These are phyloP conservation scores for Cryptomeria japonica DNA, from an alignment of 75 land plant genomes.

Conservation along the genomic window DNA sequence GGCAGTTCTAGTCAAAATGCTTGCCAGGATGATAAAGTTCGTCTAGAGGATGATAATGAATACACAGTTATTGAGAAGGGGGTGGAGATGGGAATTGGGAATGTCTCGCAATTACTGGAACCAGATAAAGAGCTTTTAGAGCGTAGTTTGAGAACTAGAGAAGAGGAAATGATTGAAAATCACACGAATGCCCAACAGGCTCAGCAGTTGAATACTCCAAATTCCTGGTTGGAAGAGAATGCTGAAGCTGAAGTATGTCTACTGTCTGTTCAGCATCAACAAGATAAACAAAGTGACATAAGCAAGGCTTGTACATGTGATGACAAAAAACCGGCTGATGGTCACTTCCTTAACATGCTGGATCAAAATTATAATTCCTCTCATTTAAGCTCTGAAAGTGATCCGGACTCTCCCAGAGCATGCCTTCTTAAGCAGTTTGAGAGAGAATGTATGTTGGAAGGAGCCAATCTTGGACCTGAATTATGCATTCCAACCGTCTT, in stretches of 20 bases:
- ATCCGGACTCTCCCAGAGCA: slow-evolving; percentile 15
- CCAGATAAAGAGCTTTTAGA: background rate
- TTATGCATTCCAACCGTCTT: background rate
- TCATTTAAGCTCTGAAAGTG: slow-evolving; percentile 1
- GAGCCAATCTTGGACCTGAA: background rate
- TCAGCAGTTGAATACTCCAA: background rate
- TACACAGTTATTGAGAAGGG: slow-evolving; percentile 69
- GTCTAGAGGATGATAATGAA: slow-evolving; percentile 36
- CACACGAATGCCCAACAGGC: background rate
- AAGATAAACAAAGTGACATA: background rate
- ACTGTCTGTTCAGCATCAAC: background rate
- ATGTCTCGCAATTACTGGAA: no score
- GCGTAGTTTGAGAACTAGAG: background rate
- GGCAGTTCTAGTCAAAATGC: background rate
- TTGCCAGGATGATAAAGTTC: background rate
- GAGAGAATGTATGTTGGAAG: slow-evolving; percentile 12
- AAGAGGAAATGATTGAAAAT: background rate
- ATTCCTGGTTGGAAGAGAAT: background rate
- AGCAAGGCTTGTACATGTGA: slow-evolving; percentile 15
- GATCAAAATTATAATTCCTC: slow-evolving; percentile 8
- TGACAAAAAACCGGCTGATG: slow-evolving; percentile 26
- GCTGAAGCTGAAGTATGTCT: background rate
- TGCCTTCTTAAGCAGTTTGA: slow-evolving; percentile 17
- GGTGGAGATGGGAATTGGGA: slow-evolving; percentile 28
- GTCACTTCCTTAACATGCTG: slow-evolving; percentile 28